Evolutionary conservation across 192 early-diverging fungal species (phyloP).

Genomic region (Podila epicladia): DNA sequence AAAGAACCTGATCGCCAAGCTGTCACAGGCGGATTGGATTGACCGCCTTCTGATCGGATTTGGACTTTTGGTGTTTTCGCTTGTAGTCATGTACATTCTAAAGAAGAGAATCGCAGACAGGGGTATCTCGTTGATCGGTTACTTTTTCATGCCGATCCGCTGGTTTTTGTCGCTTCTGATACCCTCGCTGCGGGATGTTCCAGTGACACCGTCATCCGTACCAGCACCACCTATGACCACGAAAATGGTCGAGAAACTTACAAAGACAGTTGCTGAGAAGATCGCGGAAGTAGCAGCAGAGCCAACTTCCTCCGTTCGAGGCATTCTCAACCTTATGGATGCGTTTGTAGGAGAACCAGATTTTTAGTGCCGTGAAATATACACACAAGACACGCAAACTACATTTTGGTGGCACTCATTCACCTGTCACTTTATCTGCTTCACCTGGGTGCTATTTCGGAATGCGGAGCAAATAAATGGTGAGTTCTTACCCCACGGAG

Average conservation of each 20-base stretch:
- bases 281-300: conserved; percentile 7
- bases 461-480: too few relatives aligned
- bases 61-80: conserved; percentile 67
- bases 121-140: conserved; percentile 49
- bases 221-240: not conserved
- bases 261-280: not conserved
- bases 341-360: conserved; percentile 24
- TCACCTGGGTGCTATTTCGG: too few relatives aligned
- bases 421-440: not conserved
- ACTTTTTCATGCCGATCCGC: conserved; percentile 36
- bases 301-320: conserved; percentile 19
- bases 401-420: not conserved
- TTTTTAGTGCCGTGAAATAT: too few relatives aligned
- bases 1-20: conserved; percentile 68
- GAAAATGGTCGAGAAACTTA: conserved; percentile 3
- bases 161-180: conserved; percentile 35
- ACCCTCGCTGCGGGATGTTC: conserved; percentile 19
- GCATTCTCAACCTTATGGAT: conserved; percentile 28
- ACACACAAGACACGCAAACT: not conserved
- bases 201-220: not conserved
- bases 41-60: conserved; percentile 69
- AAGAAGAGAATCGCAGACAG: conserved; percentile 70
- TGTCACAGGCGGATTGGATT: conserved; percentile 74
- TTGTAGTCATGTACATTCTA: conserved; percentile 71
- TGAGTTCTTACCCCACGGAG: too few relatives aligned